Percentiles rank a stretch among this genome's conserved stretches.
phyloP scores from a whole-genome alignment of 2,329 filamentous ascomycete genomes.

The Phoma sp. region DNA sequence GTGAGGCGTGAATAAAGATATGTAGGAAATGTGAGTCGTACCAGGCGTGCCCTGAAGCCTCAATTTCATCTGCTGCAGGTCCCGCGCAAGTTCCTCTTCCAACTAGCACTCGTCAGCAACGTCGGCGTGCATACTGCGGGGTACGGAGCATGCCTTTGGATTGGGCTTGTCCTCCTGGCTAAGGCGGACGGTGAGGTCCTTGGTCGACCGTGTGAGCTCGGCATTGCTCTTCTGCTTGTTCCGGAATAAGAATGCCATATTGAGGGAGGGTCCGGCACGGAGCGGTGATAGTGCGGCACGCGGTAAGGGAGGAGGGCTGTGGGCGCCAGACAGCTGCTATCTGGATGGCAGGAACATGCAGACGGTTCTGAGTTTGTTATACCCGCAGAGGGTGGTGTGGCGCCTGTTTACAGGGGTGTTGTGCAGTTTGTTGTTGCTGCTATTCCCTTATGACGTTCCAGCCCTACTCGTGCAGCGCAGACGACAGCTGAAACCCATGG shows the following conservation, averaged over 20 bases:
- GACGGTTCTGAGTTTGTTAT: slow-evolving; percentile 23
- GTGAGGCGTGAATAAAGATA: background rate
- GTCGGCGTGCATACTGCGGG: slow-evolving; percentile 2
- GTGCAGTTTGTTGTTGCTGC: slow-evolving; percentile 35
- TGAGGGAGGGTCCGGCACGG: slow-evolving; percentile 62
- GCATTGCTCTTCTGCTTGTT: slow-evolving; percentile 67
- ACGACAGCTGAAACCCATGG: too few relatives aligned
- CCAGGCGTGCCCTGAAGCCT: slow-evolving; percentile 92
- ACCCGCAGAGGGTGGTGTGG: slow-evolving; percentile 11
- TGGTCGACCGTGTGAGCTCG: slow-evolving; percentile 69
- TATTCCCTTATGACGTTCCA: slow-evolving; percentile 13
- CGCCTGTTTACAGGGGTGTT: slow-evolving; percentile 21
- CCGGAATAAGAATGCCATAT: slow-evolving; percentile 76
- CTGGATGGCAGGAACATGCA: slow-evolving; percentile 41
- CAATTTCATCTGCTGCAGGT: slow-evolving; percentile 89
- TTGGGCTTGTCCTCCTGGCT: slow-evolving; percentile 62
- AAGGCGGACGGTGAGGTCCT: slow-evolving; percentile 68
- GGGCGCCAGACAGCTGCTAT: slow-evolving; percentile 43
- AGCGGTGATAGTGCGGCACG: slow-evolving; percentile 66
- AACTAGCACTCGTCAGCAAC: slow-evolving; percentile 61
- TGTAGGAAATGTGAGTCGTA: slow-evolving; percentile 49
- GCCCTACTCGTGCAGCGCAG: slow-evolving; percentile 2
- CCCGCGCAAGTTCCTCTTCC: slow-evolving; percentile 84
- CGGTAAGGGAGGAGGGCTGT: slow-evolving; percentile 30
- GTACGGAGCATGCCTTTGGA: slow-evolving; percentile 59